Evolutionary conservation across 2,329 filamentous ascomycete genomes (phyloP), one percentile per base, ranked within the genome.

Genomic region (Hortaea werneckii): DNA sequence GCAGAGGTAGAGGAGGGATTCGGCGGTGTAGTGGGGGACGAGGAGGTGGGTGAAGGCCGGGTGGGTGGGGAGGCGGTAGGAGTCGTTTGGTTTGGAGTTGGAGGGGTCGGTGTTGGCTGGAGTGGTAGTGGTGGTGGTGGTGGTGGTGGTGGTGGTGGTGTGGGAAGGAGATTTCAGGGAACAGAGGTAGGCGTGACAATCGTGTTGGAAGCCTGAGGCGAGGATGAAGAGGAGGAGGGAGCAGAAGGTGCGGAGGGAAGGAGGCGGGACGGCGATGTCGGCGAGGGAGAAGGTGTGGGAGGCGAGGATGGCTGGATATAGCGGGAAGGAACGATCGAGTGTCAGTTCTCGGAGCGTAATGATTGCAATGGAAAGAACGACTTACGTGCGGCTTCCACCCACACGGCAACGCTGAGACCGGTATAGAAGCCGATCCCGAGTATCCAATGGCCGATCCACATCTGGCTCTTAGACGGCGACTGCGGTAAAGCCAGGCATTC

Each of bases 11-110:
- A 95, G 79, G 37, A 84, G 62, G 60, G 86, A 89, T 68, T 96
- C 92, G 58, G 83, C 87, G 3, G 85, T 85, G 65, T 96, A 98
- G 67, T 98, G 92, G 12, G 92, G 88, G 56, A 85, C 94, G 35
- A 95, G 67, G 20, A 94, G 65, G 47, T 74, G 71, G 39, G 72
- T 71, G 65, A 96, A 98, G 47, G 84, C 67, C 2, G 82, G 81
- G 49, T 83, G 75, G 2, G 75, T 70, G 0, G 90, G 90, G 26
- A 96, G 73, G 8, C 84, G 85, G 66, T 98, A 96, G 20, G 20
- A 20, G 20, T 20, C 20, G 60, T 88, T 90, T 9, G 32, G 32
- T n/a, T 35, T 35, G 32, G n/a, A 3, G 8, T 2, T n/a, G 8
- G 8, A 2, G 32, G 9, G 9, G 27, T 59, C 47, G 28, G 10